Evolutionary conservation across 2,329 filamentous ascomycete species (phyloP).

Genomic region (Elsinoe arachidis): DNA sequence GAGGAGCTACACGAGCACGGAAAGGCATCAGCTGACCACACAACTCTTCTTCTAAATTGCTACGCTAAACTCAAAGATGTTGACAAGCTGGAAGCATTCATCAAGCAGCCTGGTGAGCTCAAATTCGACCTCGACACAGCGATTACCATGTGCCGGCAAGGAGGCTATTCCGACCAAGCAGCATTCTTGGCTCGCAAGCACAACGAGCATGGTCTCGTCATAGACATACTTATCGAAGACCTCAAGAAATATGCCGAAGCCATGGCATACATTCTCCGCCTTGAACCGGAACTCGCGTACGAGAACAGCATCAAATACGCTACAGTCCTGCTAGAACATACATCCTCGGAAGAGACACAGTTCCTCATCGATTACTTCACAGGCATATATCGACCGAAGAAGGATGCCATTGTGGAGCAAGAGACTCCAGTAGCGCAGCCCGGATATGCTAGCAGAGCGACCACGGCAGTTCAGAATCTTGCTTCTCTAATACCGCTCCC

Average conservation of each 20-base stretch:
- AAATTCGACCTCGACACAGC: constrained; percentile 97
- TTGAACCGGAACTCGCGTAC: constrained; percentile 77
- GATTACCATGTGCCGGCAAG: constrained; percentile 94
- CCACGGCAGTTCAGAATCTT: constrained; percentile 75
- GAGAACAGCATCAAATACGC: constrained; percentile 92
- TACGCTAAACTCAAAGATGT: constrained; percentile 98
- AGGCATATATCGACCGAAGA: constrained; percentile 66
- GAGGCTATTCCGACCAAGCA: constrained; percentile 92
- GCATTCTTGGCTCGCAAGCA: constrained; percentile 93
- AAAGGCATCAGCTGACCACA: constrained; percentile 89
- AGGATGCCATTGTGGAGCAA: constrained; percentile 48
- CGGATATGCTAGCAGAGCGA: constrained; percentile 34
- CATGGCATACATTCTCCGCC: constrained; percentile 79
- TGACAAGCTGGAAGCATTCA: constrained; percentile 90
- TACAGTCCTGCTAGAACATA: constrained; percentile 79
- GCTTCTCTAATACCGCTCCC: constrained; percentile 75
- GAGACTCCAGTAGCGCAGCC: constrained; percentile 34
- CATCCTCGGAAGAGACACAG: constrained; percentile 69
- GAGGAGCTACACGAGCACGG: constrained; percentile 93
- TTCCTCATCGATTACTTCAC: constrained; percentile 95
- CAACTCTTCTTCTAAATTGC: constrained; percentile 87
- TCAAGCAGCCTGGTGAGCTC: constrained; percentile 86
- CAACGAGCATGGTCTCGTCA: constrained; percentile 83
- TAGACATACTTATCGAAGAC: constrained; percentile 93
- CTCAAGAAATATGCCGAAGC: constrained; percentile 84